Base-by-base conservation (phyloP, 2,329 filamentous ascomycete genomes). In the Microcyclospora pomicola region DNA sequence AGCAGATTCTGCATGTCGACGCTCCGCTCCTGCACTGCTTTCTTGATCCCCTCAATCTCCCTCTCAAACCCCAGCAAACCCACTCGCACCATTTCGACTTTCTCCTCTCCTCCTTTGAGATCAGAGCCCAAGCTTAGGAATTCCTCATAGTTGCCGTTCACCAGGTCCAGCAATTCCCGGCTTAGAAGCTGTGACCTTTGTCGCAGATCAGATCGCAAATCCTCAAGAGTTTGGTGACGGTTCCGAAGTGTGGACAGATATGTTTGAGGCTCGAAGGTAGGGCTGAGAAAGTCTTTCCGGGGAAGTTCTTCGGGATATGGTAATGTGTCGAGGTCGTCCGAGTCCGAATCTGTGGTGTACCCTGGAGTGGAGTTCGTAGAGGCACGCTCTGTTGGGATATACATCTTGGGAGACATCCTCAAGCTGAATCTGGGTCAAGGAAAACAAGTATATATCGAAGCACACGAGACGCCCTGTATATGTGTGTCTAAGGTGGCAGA, bases 141-240 rank as follows among this genome's bases (percentile, higher is more conserved):
- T 40, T 88, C 82, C 34, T 85, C 80, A 58, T 98, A 96, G 61
- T 98, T 93, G 36, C 80, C 74, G 56, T 98, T 98, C 48, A 98
- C 91, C 6, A 98, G 74, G 62, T 95, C 88, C 13, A 98, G 70
- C 2, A 98, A 71, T 63, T 98, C 91, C 45, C 80, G 75, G 52
- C 79, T 82, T 43, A 98, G 78, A 14, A 80, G 72, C 49, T 82
- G 75, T 49, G 79, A 83, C 37, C 92, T 73, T 41, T 86, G 75
- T 33, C 87, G 79, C 12, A 98, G 69, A 54, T 98, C 92, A 5
- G 79, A 66, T 28, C 88, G 83, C 27, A 98, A 69, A 59, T 98
- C 91, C 57, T 94, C 87, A 34, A 98, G 82, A 0, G 88, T 95
- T 60, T 98, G 91, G 59, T 98, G 91, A 1, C 91, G 81, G 55